A percentile compares a stretch with the other conserved stretches of the same genome.
phyloP scores from a whole-genome alignment of 2,329 filamentous ascomycete species.

The Waltergamsia citrina region DNA sequence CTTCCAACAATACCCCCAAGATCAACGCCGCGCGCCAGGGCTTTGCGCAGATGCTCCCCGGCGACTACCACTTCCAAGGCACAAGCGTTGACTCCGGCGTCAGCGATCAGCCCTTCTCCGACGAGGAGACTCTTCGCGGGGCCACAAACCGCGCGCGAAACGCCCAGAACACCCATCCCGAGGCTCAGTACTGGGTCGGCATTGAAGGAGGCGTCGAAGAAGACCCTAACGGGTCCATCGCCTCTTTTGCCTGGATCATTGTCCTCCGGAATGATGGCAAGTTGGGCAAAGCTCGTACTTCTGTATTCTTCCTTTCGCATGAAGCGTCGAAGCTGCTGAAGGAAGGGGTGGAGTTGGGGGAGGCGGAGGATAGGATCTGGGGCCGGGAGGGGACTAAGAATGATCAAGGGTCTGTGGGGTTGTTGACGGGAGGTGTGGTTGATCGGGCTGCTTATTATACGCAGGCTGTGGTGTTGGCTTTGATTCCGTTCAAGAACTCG shows the following conservation, averaged over 20 bases:
- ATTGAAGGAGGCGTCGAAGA: slow-evolving; percentile 26
- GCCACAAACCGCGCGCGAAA: slow-evolving; percentile 25
- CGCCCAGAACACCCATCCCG: slow-evolving; percentile 16
- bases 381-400: slow-evolving; percentile 26
- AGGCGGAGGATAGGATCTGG: slow-evolving; percentile 27
- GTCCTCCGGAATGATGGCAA: slow-evolving; percentile 16
- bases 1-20: slow-evolving; percentile 30
- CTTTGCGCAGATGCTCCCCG: slow-evolving; percentile 25
- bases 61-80: slow-evolving; percentile 13
- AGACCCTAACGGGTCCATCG: slow-evolving; percentile 16
- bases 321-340: slow-evolving; percentile 23
- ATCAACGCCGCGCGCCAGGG: slow-evolving; percentile 23
- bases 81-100: slow-evolving; percentile 26
- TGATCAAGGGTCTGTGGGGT: slow-evolving; percentile 25
- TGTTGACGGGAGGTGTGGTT: slow-evolving; percentile 26
- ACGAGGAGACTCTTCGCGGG: slow-evolving; percentile 25
- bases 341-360: slow-evolving; percentile 26
- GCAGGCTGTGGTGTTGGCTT: slow-evolving; percentile 27
- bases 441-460: slow-evolving; percentile 24
- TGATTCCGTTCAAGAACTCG: slow-evolving; percentile 28
- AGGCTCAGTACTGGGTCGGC: slow-evolving; percentile 29
- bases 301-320: slow-evolving; percentile 24
- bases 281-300: slow-evolving; percentile 25
- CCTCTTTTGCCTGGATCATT: slow-evolving; percentile 30
- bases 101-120: slow-evolving; percentile 27